Conservation (phyloP, 371 early-diverging fungal species). For the Mucor ambiguus region DNA sequence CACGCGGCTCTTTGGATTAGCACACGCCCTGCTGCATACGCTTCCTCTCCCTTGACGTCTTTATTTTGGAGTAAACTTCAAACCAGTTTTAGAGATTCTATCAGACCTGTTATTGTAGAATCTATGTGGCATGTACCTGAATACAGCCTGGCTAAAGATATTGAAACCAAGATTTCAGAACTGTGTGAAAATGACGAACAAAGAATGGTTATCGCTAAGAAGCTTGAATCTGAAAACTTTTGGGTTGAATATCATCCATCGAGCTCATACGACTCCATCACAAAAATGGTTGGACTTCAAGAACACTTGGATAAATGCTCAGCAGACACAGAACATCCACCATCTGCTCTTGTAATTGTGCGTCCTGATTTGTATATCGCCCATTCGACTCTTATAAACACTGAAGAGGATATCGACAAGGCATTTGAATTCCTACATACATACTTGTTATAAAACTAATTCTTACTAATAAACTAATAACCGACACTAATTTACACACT, state of each 20-base stretch:
- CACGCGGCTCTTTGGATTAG: background rate
- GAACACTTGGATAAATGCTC: background rate
- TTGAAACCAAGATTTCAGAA: background rate
- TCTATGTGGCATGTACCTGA: background rate
- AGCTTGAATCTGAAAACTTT: background rate
- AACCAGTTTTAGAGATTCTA: background rate
- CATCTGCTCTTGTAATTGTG: conserved; percentile 12
- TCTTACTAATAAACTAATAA: background rate
- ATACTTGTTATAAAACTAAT: background rate
- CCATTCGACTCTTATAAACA: background rate
- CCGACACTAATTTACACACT: too few relatives aligned
- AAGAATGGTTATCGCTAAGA: background rate
- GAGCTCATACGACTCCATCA: background rate
- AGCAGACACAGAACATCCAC: background rate
- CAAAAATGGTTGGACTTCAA: background rate
- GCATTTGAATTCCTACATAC: background rate
- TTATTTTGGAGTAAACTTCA: background rate
- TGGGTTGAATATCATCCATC: background rate
- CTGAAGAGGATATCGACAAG: background rate
- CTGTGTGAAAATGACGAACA: background rate
- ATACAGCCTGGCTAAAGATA: background rate
- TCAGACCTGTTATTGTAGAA: background rate
- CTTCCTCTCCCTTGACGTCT: background rate
- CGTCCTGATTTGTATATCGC: conserved; percentile 18
- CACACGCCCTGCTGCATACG: background rate